Percentiles rank a stretch among this genome's conserved stretches.
Evolutionary conservation across 208 protist species (phyloP).

Genomic region (Perkinsela sp.): DNA sequence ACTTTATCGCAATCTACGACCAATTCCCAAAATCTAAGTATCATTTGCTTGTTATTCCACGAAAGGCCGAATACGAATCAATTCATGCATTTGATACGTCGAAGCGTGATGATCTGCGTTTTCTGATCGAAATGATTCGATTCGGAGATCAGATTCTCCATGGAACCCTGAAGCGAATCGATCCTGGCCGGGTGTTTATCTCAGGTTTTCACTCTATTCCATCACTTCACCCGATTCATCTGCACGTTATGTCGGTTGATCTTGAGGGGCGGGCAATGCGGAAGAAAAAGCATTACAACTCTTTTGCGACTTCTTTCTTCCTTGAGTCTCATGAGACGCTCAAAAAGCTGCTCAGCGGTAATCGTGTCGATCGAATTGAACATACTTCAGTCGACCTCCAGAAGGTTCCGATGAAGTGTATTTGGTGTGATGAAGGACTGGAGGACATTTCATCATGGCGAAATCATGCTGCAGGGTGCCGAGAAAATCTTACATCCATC

Average conservation of each 20-base stretch:
- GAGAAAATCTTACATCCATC: constrained; percentile 6
- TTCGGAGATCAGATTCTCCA: neutral
- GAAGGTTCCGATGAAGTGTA: constrained; percentile 17
- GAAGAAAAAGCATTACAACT: constrained; percentile 61
- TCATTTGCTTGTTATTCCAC: neutral
- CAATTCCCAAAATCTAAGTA: neutral
- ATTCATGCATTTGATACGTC: neutral
- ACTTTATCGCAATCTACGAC: neutral
- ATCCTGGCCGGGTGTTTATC: constrained; percentile 9
- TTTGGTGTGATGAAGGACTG: constrained; percentile 32
- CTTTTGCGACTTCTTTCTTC: constrained; percentile 56
- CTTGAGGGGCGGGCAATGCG: constrained; percentile 29
- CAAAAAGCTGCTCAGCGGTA: constrained; percentile 19
- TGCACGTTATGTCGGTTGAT: constrained; percentile 46
- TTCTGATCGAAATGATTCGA: neutral
- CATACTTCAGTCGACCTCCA: constrained; percentile 11
- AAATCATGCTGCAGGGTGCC: constrained; percentile 18
- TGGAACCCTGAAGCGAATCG: neutral
- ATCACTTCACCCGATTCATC: constrained; percentile 44
- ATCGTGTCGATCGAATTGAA: constrained; percentile 28
- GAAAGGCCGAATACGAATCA: neutral
- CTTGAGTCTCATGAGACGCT: constrained; percentile 20
- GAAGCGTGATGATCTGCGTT: neutral
- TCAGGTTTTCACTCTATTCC: constrained; percentile 48
- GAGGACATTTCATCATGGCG: constrained; percentile 21